A percentile compares a stretch with the other conserved stretches of the same genome.
phyloP scores from a whole-genome alignment of 305 asterid genomes.

The Withania somnifera region DNA sequence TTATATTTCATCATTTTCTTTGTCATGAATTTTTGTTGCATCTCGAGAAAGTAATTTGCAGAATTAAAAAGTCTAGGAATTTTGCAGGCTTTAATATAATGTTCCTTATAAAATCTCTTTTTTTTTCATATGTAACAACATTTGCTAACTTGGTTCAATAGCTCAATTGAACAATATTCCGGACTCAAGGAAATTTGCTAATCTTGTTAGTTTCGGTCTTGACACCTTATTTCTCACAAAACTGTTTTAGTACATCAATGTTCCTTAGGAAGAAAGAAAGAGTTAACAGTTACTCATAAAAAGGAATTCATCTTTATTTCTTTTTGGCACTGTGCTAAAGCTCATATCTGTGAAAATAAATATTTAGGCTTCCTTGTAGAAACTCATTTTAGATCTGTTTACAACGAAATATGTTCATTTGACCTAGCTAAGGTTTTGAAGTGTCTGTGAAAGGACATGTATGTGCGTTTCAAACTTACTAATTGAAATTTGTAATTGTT shows the following conservation, averaged over 20 bases:
- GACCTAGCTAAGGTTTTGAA: not conserved
- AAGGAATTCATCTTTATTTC: not conserved
- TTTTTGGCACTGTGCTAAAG: not conserved
- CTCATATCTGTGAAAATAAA: not conserved
- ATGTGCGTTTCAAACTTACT: not conserved
- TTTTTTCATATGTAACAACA: not conserved
- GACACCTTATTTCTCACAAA: not conserved
- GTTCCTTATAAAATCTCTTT: not conserved
- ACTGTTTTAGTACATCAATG: not conserved
- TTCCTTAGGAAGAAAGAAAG: not conserved
- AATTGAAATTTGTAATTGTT: not conserved
- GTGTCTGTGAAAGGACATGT: not conserved
- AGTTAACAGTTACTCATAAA: not conserved
- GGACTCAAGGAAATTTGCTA: not conserved
- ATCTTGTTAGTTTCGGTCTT: not conserved
- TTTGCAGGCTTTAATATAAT: not conserved
- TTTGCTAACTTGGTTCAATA: not conserved
- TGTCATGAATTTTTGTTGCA: not conserved
- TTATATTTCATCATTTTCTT: not conserved
- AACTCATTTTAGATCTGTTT: not conserved
- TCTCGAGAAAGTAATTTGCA: not conserved
- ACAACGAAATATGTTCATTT: not conserved
- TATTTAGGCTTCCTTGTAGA: not conserved
- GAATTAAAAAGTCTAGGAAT: not conserved
- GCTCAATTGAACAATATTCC: not conserved